Percentiles rank a stretch among this genome's conserved stretches.
Conservation (phyloP, 257 asterid species). For the Osmanthus fragrans region DNA sequence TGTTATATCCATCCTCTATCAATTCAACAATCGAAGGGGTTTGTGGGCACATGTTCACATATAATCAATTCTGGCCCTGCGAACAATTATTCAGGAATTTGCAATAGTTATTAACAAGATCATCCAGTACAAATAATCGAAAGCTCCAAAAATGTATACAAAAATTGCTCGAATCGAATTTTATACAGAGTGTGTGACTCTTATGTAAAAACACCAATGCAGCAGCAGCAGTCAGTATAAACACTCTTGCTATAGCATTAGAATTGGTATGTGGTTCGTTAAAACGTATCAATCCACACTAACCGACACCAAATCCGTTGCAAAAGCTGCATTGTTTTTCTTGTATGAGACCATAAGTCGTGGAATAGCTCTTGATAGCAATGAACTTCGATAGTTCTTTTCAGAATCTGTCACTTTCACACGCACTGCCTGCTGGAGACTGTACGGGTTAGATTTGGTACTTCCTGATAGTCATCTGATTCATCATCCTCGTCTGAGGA, state of each 20-base stretch:
- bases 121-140: neutral
- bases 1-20: too few relatives aligned
- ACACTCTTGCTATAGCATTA: neutral
- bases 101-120: neutral
- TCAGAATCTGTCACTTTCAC: neutral
- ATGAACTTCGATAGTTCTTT: neutral
- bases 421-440: conserved; percentile 60
- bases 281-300: neutral
- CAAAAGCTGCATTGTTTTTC: neutral
- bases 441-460: conserved; percentile 34
- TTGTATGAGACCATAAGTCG: neutral
- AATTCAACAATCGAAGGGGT: neutral
- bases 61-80: neutral
- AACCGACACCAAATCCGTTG: neutral
- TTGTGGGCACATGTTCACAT: neutral
- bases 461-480: conserved; percentile 68
- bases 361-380: neutral
- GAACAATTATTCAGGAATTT: neutral
- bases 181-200: neutral
- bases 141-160: neutral
- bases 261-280: neutral
- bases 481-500: conserved; percentile 95
- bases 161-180: neutral
- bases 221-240: neutral
- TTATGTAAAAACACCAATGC: neutral